Evolutionary conservation across 805 yeast species (phyloP).

Genomic region (Ogataea minuta): DNA sequence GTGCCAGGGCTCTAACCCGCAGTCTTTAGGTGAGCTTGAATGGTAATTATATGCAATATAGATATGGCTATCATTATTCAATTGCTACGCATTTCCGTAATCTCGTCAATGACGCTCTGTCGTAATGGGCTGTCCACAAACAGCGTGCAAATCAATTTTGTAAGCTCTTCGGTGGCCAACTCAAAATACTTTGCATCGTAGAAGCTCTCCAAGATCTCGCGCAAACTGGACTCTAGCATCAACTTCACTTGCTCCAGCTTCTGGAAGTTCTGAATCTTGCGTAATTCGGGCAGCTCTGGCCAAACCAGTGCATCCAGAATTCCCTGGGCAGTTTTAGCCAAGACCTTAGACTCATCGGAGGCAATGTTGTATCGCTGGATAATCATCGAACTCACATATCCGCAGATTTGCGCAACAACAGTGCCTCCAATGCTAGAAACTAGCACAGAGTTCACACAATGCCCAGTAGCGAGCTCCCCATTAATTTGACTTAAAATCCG

Average conservation of each 20-base stretch:
- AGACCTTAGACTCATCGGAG: constrained; percentile 32
- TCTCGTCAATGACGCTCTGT: constrained; percentile 44
- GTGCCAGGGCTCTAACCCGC: constrained; percentile 45
- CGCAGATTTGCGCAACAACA: constrained; percentile 17
- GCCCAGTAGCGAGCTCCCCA: constrained; percentile 12
- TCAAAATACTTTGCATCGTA: constrained; percentile 53
- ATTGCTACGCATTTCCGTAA: constrained; percentile 39
- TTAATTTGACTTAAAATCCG: constrained; percentile 16
- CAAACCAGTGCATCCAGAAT: constrained; percentile 9
- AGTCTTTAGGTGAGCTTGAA: constrained; percentile 27
- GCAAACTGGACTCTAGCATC: constrained; percentile 36
- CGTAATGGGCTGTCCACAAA: constrained; percentile 48
- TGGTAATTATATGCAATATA: constrained; percentile 21
- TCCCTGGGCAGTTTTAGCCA: constrained; percentile 19
- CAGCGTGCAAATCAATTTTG: constrained; percentile 39
- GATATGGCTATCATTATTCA: background rate
- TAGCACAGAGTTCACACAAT: constrained; percentile 23
- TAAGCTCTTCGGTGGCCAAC: constrained; percentile 46
- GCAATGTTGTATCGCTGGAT: constrained; percentile 29
- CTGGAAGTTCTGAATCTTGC: constrained; percentile 25
- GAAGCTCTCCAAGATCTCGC: constrained; percentile 46
- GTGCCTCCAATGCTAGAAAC: constrained; percentile 19
- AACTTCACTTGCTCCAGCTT: constrained; percentile 31
- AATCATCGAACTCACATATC: constrained; percentile 20
- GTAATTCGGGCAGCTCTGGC: constrained; percentile 10